phyloP scores from a whole-genome alignment of 768 basidiomycete species.

The Suillus occidentalis region DNA sequence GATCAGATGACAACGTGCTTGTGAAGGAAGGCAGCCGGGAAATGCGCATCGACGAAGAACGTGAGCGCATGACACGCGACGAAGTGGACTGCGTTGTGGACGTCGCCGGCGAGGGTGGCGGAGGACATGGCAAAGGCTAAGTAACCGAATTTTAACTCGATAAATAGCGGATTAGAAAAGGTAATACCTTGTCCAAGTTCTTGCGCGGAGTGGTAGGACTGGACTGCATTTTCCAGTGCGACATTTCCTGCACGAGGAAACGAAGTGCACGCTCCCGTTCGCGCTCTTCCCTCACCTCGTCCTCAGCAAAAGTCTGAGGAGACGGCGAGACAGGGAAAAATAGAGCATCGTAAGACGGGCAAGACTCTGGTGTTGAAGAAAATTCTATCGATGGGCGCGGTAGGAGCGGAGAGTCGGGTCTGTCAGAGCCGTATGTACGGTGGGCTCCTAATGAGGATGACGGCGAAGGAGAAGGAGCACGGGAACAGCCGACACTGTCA shows the following conservation, averaged over 20 bases:
- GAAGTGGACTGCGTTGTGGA: constrained; percentile 27
- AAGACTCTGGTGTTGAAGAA: constrained; percentile 14
- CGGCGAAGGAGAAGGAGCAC: constrained; percentile 27
- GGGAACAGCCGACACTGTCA: neutral
- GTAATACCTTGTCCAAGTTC: constrained; percentile 10
- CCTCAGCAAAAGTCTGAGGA: constrained; percentile 7
- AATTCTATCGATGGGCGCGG: constrained; percentile 26
- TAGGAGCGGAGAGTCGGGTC: constrained; percentile 32
- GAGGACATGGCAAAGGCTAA: constrained; percentile 14
- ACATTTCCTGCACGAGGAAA: constrained; percentile 39
- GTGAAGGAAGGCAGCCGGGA: constrained; percentile 35
- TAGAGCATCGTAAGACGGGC: constrained; percentile 35
- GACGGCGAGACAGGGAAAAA: constrained; percentile 29
- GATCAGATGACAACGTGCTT: constrained; percentile 33
- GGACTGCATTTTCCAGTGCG: constrained; percentile 21
- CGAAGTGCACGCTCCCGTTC: constrained; percentile 36
- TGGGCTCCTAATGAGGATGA: constrained; percentile 33
- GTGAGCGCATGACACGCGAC: constrained; percentile 28
- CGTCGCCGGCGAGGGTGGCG: constrained; percentile 29
- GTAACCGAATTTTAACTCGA: neutral
- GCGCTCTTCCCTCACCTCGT: constrained; percentile 23
- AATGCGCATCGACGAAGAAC: constrained; percentile 30
- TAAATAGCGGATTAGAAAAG: neutral
- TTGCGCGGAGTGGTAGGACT: constrained; percentile 14
- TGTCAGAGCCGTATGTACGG: constrained; percentile 24